A percentile compares a stretch with the other conserved stretches of the same genome.
These are phyloP conservation scores for Hanseniaspora pseudoguilliermondii DNA, from an alignment of 805 yeast genomes.

Conservation along the genomic window DNA sequence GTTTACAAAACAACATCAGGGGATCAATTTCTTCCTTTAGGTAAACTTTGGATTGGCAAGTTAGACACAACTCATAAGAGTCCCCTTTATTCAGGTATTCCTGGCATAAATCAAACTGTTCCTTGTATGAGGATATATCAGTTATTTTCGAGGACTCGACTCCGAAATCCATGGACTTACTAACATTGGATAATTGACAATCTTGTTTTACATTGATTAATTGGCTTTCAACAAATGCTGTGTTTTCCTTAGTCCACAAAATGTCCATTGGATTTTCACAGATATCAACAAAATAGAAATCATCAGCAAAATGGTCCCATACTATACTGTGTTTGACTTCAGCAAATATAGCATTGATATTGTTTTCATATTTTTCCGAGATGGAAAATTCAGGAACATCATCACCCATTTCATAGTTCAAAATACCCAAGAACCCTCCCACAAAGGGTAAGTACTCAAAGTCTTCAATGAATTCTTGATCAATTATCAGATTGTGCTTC, in stretches of 20 bases:
- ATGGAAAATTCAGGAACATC: constrained; percentile 22
- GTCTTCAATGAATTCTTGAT: background rate
- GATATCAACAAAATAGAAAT: constrained; percentile 43
- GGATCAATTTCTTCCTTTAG: constrained; percentile 41
- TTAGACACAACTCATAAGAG: constrained; percentile 85
- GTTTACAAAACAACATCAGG: constrained; percentile 69
- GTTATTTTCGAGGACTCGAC: constrained; percentile 34
- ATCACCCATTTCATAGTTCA: constrained; percentile 81
- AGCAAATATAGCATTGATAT: constrained; percentile 54
- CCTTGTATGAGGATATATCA: constrained; percentile 37
- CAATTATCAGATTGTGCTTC: background rate
- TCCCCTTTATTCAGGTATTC: constrained; percentile 62
- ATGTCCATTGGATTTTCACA: constrained; percentile 18
- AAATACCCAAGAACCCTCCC: constrained; percentile 82
- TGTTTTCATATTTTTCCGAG: constrained; percentile 30
- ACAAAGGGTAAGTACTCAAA: constrained; percentile 48
- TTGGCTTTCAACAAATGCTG: constrained; percentile 6
- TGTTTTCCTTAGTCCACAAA: background rate
- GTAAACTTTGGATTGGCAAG: constrained; percentile 37
- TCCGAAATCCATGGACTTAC: constrained; percentile 10
- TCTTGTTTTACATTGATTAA: constrained; percentile 16
- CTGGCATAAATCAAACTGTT: constrained; percentile 52
- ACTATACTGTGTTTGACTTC: constrained; percentile 55
- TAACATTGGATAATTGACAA: constrained; percentile 28
- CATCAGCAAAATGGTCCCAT: constrained; percentile 35